Evolutionary conservation across 106 monocot genomes (phyloP).

Genomic region (Triglochin maritima): DNA sequence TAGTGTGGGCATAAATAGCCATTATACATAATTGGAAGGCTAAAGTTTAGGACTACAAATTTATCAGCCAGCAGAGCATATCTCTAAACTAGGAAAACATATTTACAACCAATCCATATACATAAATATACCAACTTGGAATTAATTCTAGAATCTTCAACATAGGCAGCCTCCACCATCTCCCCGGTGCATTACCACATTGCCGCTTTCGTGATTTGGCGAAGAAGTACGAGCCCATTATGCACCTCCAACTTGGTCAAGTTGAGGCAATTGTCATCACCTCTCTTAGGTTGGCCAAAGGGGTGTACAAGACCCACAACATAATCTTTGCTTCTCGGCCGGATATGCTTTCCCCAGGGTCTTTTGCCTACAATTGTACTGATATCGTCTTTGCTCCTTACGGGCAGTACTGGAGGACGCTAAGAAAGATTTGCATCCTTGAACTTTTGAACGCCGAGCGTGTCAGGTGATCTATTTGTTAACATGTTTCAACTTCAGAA

Average conservation of each 20-base stretch:
- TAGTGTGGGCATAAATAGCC: too few relatives aligned
- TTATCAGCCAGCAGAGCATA: too few relatives aligned
- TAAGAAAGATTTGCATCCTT: constrained; percentile 9
- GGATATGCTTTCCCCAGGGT: background rate
- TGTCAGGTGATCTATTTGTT: background rate
- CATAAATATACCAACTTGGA: too few relatives aligned
- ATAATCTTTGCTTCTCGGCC: constrained; percentile 10
- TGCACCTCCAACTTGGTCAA: constrained; percentile 27
- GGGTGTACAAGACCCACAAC: constrained; percentile 19
- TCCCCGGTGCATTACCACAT: constrained; percentile 1
- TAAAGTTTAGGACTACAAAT: too few relatives aligned
- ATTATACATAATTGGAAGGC: too few relatives aligned
- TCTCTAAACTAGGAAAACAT: too few relatives aligned
- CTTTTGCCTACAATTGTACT: background rate
- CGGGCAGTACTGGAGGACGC: constrained; percentile 18
- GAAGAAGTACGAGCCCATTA: constrained; percentile 19
- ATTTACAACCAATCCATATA: too few relatives aligned
- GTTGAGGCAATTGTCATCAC: constrained; percentile 18
- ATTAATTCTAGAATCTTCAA: too few relatives aligned
- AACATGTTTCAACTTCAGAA: too few relatives aligned
- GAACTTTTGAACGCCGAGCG: constrained; percentile 9
- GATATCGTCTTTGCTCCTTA: constrained; percentile 16
- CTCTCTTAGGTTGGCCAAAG: constrained; percentile 10
- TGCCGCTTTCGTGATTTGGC: constrained; percentile 5
- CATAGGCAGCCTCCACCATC: constrained; percentile 15